Percentiles rank a stretch among this genome's conserved stretches.
These are phyloP conservation scores for Pythium insidiosum DNA, from an alignment of 352 stramenopile genomes.

Conservation along the genomic window DNA sequence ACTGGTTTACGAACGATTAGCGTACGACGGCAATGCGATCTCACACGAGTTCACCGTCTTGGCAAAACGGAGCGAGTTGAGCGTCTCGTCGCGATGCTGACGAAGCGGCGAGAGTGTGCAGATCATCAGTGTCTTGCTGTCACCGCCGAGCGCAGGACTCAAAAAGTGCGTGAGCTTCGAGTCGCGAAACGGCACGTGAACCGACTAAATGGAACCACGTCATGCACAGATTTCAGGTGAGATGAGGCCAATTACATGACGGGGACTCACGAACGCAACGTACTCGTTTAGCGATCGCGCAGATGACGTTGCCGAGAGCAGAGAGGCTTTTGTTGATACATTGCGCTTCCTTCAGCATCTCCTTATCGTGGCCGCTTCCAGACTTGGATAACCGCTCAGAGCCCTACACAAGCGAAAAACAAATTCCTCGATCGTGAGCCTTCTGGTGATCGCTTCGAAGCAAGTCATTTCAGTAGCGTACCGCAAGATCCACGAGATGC, in stretches of 20 bases:
- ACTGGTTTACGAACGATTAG: conserved; percentile 35
- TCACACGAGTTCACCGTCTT: conserved; percentile 87
- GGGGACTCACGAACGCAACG: neutral
- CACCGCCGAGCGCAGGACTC: conserved; percentile 73
- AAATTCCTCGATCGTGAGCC: neutral
- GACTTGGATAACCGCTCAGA: conserved; percentile 80
- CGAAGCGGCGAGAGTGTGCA: conserved; percentile 79
- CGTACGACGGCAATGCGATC: conserved; percentile 61
- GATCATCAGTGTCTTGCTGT: conserved; percentile 90
- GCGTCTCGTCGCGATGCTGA: conserved; percentile 71
- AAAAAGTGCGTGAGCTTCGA: conserved; percentile 86
- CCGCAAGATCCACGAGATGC: conserved; percentile 75
- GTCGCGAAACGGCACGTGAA: conserved; percentile 83
- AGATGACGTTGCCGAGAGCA: conserved; percentile 77
- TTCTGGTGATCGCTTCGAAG: neutral
- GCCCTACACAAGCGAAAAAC: conserved; percentile 24
- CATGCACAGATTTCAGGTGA: neutral
- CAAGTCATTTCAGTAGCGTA: conserved; percentile 17
- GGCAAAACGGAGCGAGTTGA: conserved; percentile 83
- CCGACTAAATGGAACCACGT: conserved; percentile 21
- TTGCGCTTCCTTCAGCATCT: conserved; percentile 77
- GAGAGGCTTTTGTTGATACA: conserved; percentile 87
- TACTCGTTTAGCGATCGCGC: conserved; percentile 76
- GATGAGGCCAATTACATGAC: neutral
- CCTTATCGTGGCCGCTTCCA: conserved; percentile 61